These are phyloP conservation scores for Talaromyces trachyspermus DNA, from an alignment of 495 filamentous ascomycete genomes.

Conservation along the genomic window DNA sequence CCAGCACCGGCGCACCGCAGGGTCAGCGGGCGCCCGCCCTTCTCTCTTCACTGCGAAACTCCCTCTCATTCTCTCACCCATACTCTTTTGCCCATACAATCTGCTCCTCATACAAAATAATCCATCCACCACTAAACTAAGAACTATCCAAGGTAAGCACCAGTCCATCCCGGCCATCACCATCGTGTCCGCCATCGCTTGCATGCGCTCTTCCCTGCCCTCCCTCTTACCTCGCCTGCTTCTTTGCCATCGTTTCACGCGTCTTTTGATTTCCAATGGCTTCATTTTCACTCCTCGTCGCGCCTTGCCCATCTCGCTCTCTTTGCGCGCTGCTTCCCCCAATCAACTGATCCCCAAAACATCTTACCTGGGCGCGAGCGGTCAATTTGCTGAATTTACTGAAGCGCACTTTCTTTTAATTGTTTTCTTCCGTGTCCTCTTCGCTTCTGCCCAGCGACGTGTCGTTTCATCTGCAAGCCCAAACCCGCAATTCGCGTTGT, in stretches of 20 bases:
- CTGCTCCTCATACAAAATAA: constrained; percentile 57
- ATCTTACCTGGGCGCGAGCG: too few species aligned
- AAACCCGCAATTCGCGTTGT: background rate
- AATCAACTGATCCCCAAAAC: background rate
- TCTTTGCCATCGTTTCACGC: constrained; percentile 13
- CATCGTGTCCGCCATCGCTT: constrained; percentile 6
- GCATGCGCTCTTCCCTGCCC: constrained; percentile 4
- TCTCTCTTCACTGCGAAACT: too few species aligned
- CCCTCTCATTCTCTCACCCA: constrained; percentile 28
- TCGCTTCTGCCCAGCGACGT: too few species aligned
- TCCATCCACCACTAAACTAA: constrained; percentile 48
- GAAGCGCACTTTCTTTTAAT: too few species aligned
- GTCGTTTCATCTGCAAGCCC: too few species aligned
- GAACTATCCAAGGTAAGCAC: constrained; percentile 39
- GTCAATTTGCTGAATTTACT: too few species aligned
- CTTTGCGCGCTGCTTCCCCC: constrained; percentile 6
- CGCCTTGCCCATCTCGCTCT: constrained; percentile 24
- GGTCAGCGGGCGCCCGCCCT: too few species aligned
- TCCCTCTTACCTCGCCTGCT: constrained; percentile 27
- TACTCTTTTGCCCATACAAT: constrained; percentile 44
- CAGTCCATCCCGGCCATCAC: constrained; percentile 15
- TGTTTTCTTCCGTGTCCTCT: too few species aligned
- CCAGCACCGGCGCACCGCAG: too few species aligned
- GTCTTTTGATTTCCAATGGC: constrained; percentile 14
- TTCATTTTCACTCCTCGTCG: constrained; percentile 20